Base-by-base conservation (phyloP, 2,329 filamentous ascomycete species). In the Aspergillus unguis region DNA sequence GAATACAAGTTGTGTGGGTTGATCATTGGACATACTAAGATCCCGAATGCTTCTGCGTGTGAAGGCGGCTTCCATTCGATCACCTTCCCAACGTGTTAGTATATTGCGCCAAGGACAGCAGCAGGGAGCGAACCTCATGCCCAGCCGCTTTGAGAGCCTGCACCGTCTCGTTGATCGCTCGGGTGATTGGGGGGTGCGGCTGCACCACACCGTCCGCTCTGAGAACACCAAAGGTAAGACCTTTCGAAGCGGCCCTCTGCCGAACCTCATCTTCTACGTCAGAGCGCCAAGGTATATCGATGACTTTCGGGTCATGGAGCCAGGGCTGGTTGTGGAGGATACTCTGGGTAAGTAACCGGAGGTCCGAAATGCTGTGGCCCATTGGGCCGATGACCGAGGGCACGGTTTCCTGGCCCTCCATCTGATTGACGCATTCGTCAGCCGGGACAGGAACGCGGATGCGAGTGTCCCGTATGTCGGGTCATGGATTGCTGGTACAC, bases 331-430 rank as follows among this genome's bases (percentile, higher is more conserved):
- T 53, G 38, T 38, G 55, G 3, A 85, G 68, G 6, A 86, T 68
- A 0, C 74, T 68, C 50, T 75, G 75, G 65, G 78, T 76, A 65
- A 83, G 85, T 3, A 81, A 54, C 35, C 75, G 74, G 1, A 86
- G 71, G 54, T 85, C 83, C 4, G 72, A 71, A 0, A 87, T 68
- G 0, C 77, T 79, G 28, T 75, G 74, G 1, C 80, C 77, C 74
- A 87, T 75, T 0, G 85, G 85, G 0, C 85, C 85, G 57, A 85
- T 85, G 31, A 86, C 82, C 17, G 80, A 83, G 47, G 76, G 74
- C 0, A 87, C 80, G 2, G 82, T 80, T 65, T 87, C 85, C 62
- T 87, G 84, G 2, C 85, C 85, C 1, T 80, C 77, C 67, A 87
- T n/a, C n/a, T n/a, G 76, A 8, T 83, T 83, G 1, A 80, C 83